Evolutionary conservation across 306 rosid genomes (phyloP).

Genomic region (Datisca glomerata): DNA sequence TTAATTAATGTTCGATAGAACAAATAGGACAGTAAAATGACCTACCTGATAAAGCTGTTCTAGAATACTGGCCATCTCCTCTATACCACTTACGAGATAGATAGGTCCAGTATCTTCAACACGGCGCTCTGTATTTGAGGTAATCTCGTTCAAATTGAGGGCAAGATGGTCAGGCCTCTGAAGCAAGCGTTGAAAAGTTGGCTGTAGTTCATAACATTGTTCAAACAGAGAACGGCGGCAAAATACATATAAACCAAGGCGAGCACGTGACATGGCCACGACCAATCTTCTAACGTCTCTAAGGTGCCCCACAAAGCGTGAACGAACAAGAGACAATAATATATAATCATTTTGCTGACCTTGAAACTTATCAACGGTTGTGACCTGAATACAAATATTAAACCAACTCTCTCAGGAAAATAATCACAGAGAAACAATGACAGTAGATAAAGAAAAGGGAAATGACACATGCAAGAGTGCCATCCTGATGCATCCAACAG

Average conservation of each 20-base stretch:
- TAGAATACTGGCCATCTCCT: conserved; percentile 65
- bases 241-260: conserved; percentile 85
- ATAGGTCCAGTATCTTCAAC: conserved; percentile 56
- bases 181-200: conserved; percentile 85
- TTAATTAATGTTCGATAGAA: no score
- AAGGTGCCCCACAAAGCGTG: conserved; percentile 93
- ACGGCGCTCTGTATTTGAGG: conserved; percentile 50
- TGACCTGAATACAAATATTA: conserved; percentile 38
- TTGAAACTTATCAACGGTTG: conserved; percentile 96
- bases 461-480: no score
- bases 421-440: neutral
- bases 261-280: conserved; percentile 99
- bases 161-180: conserved; percentile 78
- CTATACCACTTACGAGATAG: conserved; percentile 68
- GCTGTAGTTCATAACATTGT: conserved; percentile 95
- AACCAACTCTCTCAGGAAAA: neutral
- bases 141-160: conserved; percentile 56
- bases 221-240: conserved; percentile 91
- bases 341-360: conserved; percentile 99
- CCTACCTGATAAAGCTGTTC: conserved; percentile 71
- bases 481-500: no score
- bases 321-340: conserved; percentile 84
- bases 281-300: conserved; percentile 98
- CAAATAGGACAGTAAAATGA: no score
- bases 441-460: neutral